Evolutionary conservation across 1,284 basidiomycete genomes (phyloP), one percentile per base, ranked within the genome.

Genomic region (Inonotus hispidus): DNA sequence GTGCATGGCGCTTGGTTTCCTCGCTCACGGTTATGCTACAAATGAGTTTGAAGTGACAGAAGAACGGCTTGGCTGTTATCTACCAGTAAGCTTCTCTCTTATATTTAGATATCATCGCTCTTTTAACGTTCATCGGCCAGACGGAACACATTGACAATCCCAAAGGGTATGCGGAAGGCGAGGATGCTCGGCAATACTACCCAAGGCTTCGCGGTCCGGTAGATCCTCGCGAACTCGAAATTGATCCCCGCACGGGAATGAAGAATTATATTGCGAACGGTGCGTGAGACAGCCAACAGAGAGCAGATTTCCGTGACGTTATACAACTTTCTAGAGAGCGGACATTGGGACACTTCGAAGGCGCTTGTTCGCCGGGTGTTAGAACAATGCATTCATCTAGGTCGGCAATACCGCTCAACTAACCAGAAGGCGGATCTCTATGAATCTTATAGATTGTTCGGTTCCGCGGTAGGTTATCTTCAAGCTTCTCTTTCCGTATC

Each of bases 231-330:
- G 95, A 98, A 71, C 79, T 97, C 5, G 90, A 95, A 68, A 82
- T 98, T 23, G 95, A 98, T 71, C 84, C 84, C 1, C 77, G 81
- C 10, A 92, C 90, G 0, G 95, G 94, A 4, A 96, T 98, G 93
- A 97, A 97, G 78, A 95, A 95, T 70, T 98, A 96, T 71, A 95
- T 97, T 62, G 92, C 92, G 1, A 95, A 95, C 68, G 87, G 86
- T 83, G 66, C 37, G 72, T 63, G 14, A 13, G 25, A 35, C 56
- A 19, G 38, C 57, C 2, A 32, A 3, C 29, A 21, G 14, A 16
- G n/a, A 14, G 11, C n/a, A 11, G 23, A 29, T 6, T 52, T 41
- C 32, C 25, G 41, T 47, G 46, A 16, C n/a, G 16, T 43, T n/a
- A 6, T 23, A 32, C 8, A 14, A 25, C 38, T 3, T 7, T 13